phyloP scores from a whole-genome alignment of 352 stramenopile species.

The Phytophthora kernoviae region DNA sequence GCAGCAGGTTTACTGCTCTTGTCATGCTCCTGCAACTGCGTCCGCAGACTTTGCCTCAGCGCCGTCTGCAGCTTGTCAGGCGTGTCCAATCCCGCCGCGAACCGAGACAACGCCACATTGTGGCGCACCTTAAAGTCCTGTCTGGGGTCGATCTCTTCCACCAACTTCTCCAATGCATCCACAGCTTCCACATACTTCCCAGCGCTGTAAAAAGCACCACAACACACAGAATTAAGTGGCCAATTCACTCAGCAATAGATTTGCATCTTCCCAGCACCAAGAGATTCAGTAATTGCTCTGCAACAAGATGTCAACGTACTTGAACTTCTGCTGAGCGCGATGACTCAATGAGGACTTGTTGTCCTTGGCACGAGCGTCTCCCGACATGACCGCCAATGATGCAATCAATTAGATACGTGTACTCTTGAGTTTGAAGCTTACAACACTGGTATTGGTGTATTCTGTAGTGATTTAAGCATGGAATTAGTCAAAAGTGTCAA shows the following conservation, averaged over 20 bases:
- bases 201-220: slow-evolving; percentile 39
- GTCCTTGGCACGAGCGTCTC: slow-evolving; percentile 68
- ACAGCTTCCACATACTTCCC: slow-evolving; percentile 88
- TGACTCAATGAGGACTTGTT: slow-evolving; percentile 89
- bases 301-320: slow-evolving; percentile 46
- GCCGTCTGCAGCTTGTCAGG: slow-evolving; percentile 78
- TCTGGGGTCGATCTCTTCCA: slow-evolving; percentile 76
- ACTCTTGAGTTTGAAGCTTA: slow-evolving; percentile 9
- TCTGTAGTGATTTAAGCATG: slow-evolving; percentile 9
- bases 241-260: slow-evolving; percentile 3
- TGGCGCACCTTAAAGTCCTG: slow-evolving; percentile 87
- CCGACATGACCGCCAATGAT: slow-evolving; percentile 53
- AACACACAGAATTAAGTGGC: neutral
- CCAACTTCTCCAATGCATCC: slow-evolving; percentile 82
- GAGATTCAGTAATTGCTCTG: neutral
- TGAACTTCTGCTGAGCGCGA: slow-evolving; percentile 88
- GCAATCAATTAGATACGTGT: slow-evolving; percentile 10
- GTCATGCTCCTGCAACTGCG: slow-evolving; percentile 63
- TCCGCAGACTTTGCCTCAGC: slow-evolving; percentile 68
- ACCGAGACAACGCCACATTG: slow-evolving; percentile 79
- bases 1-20: slow-evolving; percentile 24
- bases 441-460: slow-evolving; percentile 1
- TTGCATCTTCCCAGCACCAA: neutral
- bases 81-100: slow-evolving; percentile 61
- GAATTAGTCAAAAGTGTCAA: slow-evolving; percentile 1